Evolutionary conservation across 2,329 filamentous ascomycete genomes (phyloP), one percentile per base, ranked within the genome.

Genomic region (Diaporthe sp.): DNA sequence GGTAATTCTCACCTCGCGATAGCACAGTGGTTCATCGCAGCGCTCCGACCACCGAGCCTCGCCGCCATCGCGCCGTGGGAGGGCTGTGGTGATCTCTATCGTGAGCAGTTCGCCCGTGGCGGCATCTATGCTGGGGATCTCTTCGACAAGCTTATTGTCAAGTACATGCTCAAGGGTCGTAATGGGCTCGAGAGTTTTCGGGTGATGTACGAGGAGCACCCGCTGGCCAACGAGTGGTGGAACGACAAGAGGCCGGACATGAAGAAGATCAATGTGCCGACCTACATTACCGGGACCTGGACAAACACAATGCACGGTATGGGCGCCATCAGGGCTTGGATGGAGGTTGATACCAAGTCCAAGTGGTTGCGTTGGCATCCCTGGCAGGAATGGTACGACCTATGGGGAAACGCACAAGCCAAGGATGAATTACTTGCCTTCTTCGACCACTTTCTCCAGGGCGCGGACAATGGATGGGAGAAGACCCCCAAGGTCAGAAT

Each of bases 401-500:
- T 87, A 1, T 88, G 84, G 75, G 81, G 79, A 31, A 79, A 81
- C 6, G 77, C 78, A 0, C 80, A 84, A 39, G 80, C 82, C 1
- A 80, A 79, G 9, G 79, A 82, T 6, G 85, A 88, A 42, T 79
- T 88, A 0, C 75, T 79, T 17, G 76, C 77, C 2, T 88, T 86
- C 80, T 88, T 88, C 68, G 87, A 88, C 67, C 79, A 78, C 1
- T 89, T 85, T 72, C 80, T 88, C 25, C 85, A 85, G 51, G 84
- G 80, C 0, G 79, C 81, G 0, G 76, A 85, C 2, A 89, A 89
- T 72, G 85, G 79, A 15, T 89, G 86, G 86, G 85, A 88, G 19
- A 69, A 51, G 75, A 89, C 87, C 0, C 86, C 87, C 0, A 81
- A 80, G 44, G 85, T 89, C 2, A 83, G 87, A 7, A 85, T 82